Evolutionary conservation across 108 stramenopile species (phyloP).

Genomic region (Nannochloropsis gaditana): DNA sequence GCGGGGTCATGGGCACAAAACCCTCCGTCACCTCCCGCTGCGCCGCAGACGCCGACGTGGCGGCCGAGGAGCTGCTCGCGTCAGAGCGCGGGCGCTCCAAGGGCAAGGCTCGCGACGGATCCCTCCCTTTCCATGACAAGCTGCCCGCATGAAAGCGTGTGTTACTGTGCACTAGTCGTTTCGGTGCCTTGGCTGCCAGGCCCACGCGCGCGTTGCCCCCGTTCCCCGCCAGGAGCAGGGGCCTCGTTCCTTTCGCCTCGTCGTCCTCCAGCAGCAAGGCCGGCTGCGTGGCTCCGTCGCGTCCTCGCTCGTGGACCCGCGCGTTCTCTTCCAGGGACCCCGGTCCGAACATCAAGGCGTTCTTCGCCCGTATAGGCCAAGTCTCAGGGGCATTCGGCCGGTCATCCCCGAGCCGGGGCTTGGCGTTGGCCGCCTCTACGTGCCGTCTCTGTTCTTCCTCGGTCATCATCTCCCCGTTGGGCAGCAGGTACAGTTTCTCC

Average conservation of each 20-base stretch:
- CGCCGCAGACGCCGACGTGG: not conserved
- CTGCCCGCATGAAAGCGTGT: not conserved
- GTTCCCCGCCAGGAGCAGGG: not conserved
- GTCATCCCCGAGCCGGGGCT: conserved; percentile 10
- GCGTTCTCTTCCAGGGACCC: conserved; percentile 15
- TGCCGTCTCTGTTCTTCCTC: not conserved
- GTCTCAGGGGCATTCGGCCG: not conserved
- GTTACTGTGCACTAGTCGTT: not conserved
- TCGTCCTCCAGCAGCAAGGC: not conserved
- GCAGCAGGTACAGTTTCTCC: not conserved
- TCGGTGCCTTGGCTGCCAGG: not conserved
- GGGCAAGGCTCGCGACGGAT: not conserved
- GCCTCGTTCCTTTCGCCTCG: not conserved
- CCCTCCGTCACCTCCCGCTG: not conserved
- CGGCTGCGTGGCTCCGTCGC: not conserved
- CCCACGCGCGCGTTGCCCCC: not conserved
- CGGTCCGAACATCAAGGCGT: not conserved
- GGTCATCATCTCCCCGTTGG: not conserved
- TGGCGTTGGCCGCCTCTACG: not conserved
- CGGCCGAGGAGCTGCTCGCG: not conserved
- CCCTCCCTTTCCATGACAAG: not conserved
- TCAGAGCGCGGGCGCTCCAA: not conserved
- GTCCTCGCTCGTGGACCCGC: not conserved
- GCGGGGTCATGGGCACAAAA: conserved; percentile 9
- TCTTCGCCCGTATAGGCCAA: not conserved